These are phyloP conservation scores for Apiotrichum mycotoxinovorans DNA, from an alignment of 1,284 basidiomycete genomes.

Conservation along the genomic window DNA sequence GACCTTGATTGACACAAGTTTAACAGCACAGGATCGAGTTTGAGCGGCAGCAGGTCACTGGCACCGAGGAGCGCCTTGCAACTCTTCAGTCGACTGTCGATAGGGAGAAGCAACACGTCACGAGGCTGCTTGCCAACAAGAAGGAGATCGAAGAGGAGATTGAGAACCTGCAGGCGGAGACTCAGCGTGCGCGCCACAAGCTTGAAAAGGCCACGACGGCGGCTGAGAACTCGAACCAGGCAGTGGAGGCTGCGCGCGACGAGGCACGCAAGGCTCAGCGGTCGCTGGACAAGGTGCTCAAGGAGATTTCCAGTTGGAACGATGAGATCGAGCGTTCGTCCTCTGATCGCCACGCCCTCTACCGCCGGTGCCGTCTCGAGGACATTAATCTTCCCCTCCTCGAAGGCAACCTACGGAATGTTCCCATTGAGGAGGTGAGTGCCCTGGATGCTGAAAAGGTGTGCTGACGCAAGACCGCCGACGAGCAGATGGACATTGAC, in stretches of 20 bases:
- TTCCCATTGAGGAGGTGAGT: conserved; percentile 81
- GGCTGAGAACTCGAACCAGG: conserved; percentile 56
- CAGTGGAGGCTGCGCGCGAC: conserved; percentile 71
- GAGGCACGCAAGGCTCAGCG: conserved; percentile 66
- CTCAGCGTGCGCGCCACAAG: conserved; percentile 61
- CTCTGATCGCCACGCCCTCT: conserved; percentile 79
- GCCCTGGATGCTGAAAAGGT: not conserved
- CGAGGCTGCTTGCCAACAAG: conserved; percentile 58
- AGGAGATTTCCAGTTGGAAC: conserved; percentile 86
- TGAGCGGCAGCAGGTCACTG: conserved; percentile 67
- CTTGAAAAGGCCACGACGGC: conserved; percentile 53
- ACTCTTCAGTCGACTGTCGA: conserved; percentile 58
- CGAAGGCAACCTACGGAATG: conserved; percentile 70
- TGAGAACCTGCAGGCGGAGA: conserved; percentile 58
- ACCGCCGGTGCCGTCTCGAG: conserved; percentile 88
- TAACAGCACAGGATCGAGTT: conserved; percentile 63
- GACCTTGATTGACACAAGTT: not conserved
- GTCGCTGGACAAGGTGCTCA: conserved; percentile 76
- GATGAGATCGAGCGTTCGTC: conserved; percentile 89
- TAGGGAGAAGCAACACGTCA: conserved; percentile 60
- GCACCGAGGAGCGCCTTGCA: conserved; percentile 62
- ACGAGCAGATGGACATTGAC: conserved; percentile 84
- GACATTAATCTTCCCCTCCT: conserved; percentile 80
- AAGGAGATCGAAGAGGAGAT: conserved; percentile 63
- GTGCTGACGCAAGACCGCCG: not conserved